Evolutionary conservation across 2,329 filamentous ascomycete genomes (phyloP).

Genomic region (Xylariaceae sp.): DNA sequence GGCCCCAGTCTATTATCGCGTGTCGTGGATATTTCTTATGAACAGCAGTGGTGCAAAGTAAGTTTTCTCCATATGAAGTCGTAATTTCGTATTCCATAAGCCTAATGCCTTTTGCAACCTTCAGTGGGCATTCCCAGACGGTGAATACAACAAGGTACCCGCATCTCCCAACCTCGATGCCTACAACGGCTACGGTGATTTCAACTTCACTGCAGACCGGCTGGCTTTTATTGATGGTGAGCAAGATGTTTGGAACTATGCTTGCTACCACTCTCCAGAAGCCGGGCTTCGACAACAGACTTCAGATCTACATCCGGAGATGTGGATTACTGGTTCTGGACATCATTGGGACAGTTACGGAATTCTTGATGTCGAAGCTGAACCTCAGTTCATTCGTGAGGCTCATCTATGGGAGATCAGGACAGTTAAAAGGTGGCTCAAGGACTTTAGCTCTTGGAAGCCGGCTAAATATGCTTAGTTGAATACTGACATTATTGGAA

Average conservation of each 20-base stretch:
- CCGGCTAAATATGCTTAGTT: too few species aligned
- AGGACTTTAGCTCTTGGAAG: constrained; percentile 28
- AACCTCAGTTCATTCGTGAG: constrained; percentile 48
- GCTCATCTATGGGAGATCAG: constrained; percentile 48
- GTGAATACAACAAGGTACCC: constrained; percentile 42
- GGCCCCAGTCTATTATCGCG: constrained; percentile 45
- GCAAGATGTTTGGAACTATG: constrained; percentile 49
- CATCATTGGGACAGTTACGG: constrained; percentile 50
- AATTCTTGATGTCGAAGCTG: constrained; percentile 36
- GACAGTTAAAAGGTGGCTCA: constrained; percentile 46
- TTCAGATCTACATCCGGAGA: constrained; percentile 43
- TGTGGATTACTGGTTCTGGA: constrained; percentile 46
- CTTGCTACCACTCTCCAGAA: constrained; percentile 46
- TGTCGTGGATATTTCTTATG: constrained; percentile 45
- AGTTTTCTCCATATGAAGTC: background rate
- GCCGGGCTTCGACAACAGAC: constrained; percentile 33
- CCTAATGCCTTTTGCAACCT: background rate
- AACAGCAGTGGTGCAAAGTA: constrained; percentile 49
- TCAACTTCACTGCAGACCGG: constrained; percentile 41
- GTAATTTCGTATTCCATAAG: background rate
- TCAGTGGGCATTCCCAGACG: constrained; percentile 47
- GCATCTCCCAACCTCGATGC: constrained; percentile 37
- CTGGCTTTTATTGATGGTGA: constrained; percentile 50
- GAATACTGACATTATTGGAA: too few species aligned
- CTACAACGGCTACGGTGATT: constrained; percentile 46